Evolutionary conservation across 1,284 basidiomycete genomes (phyloP).

Genomic region (Sanghuangporus baumii): DNA sequence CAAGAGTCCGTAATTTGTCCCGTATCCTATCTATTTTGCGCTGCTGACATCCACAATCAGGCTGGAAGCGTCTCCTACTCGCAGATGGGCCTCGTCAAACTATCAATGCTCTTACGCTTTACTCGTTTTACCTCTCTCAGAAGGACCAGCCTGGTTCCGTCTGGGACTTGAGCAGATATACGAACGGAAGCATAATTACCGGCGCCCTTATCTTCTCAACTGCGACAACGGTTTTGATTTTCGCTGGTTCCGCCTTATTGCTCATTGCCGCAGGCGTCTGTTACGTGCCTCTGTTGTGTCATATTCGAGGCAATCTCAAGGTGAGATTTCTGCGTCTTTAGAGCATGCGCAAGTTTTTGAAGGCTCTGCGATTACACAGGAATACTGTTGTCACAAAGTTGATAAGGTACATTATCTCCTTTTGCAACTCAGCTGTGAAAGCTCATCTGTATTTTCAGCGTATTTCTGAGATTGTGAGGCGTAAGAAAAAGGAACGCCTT

Average conservation of each 20-base stretch:
- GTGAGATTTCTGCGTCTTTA: slow-evolving; percentile 30
- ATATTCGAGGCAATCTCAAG: slow-evolving; percentile 95
- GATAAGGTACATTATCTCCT: slow-evolving; percentile 66
- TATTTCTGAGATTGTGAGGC: slow-evolving; percentile 90
- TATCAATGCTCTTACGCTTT: slow-evolving; percentile 93
- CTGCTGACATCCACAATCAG: slow-evolving; percentile 34
- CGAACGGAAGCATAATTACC: slow-evolving; percentile 64
- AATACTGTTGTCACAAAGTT: slow-evolving; percentile 98
- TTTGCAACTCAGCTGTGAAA: neutral
- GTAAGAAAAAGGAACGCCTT: slow-evolving; percentile 83
- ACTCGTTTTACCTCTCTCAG: slow-evolving; percentile 83
- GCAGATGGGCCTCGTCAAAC: slow-evolving; percentile 97
- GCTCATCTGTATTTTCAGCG: slow-evolving; percentile 43
- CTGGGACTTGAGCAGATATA: slow-evolving; percentile 67
- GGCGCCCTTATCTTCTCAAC: slow-evolving; percentile 83
- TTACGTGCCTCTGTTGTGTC: slow-evolving; percentile 89
- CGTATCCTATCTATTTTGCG: slow-evolving; percentile 13
- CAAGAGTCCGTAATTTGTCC: slow-evolving; percentile 64
- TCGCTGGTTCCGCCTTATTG: slow-evolving; percentile 77
- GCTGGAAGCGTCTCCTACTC: slow-evolving; percentile 92
- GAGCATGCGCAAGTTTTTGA: neutral
- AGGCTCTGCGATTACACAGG: slow-evolving; percentile 40
- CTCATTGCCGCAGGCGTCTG: slow-evolving; percentile 81
- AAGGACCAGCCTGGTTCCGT: slow-evolving; percentile 57
- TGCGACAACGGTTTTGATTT: slow-evolving; percentile 87